Evolutionary conservation across 106 monocot genomes (phyloP).

Genomic region (Dioscorea alata): DNA sequence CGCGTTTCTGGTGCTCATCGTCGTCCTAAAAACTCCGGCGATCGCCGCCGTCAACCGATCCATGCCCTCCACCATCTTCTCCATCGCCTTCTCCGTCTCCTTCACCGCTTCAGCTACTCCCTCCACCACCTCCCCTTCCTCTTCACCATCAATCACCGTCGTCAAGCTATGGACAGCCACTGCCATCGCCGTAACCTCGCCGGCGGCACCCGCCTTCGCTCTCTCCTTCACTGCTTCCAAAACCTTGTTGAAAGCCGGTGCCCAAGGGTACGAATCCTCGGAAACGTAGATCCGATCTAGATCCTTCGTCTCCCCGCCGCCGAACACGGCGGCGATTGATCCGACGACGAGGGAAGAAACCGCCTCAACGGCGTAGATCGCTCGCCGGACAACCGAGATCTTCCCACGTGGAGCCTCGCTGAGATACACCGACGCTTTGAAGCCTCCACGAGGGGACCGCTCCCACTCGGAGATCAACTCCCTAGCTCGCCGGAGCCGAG

Average conservation of each 20-base stretch:
- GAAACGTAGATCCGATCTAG: constrained; percentile 7
- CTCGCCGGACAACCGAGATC: constrained; percentile 24
- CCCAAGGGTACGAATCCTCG: constrained; percentile 38
- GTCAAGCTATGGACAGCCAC: constrained; percentile 13
- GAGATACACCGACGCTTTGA: background rate
- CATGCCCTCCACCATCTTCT: constrained; percentile 38
- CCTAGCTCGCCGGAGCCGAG: constrained; percentile 4
- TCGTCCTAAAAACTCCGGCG: constrained; percentile 44
- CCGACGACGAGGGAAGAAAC: constrained; percentile 38
- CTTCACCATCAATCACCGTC: constrained; percentile 10
- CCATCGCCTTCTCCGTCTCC: constrained; percentile 28
- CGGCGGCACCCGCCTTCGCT: background rate
- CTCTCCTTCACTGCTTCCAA: constrained; percentile 10
- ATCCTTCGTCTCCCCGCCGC: constrained; percentile 4
- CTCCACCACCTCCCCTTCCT: constrained; percentile 2
- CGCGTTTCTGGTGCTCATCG: constrained; percentile 30
- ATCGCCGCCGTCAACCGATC: constrained; percentile 31
- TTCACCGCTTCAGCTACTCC: constrained; percentile 1
- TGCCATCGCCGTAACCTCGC: constrained; percentile 32
- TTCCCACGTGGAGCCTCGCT: constrained; percentile 14
- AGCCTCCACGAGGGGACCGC: background rate
- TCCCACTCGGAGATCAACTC: constrained; percentile 17
- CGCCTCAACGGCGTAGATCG: constrained; percentile 55
- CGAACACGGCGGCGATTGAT: constrained; percentile 12
- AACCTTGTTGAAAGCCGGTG: constrained; percentile 32